Conservation (phyloP, 768 basidiomycete species). For the Mycena venus region DNA sequence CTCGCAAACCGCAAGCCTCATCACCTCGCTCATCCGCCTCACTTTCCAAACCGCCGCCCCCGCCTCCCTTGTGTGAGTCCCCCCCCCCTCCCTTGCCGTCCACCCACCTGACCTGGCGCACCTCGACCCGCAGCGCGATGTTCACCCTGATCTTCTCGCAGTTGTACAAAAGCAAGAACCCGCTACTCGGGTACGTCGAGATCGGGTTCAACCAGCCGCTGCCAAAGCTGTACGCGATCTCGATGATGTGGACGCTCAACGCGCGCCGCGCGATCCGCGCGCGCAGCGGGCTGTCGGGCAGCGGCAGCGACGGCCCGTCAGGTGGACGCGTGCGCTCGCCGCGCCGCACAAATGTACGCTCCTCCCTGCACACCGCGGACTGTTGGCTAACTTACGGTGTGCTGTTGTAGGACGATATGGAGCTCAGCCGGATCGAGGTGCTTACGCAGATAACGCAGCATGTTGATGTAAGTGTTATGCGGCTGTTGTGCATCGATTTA, state of each 20-base stretch:
- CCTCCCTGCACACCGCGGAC: neutral
- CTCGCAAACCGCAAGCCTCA: neutral
- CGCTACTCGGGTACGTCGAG: neutral
- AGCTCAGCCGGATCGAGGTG: conserved; percentile 20
- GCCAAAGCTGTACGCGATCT: conserved; percentile 24
- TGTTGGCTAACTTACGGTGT: neutral
- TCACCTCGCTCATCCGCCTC: conserved; percentile 3
- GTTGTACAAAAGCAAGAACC: neutral
- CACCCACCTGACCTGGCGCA: neutral
- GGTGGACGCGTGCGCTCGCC: neutral
- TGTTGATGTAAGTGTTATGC: conserved; percentile 14
- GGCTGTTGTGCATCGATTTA: neutral
- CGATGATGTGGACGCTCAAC: conserved; percentile 30
- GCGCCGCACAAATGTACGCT: conserved; percentile 14
- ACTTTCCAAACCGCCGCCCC: conserved; percentile 28
- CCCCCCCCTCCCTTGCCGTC: neutral
- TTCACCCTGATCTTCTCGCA: conserved; percentile 18
- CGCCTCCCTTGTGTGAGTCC: conserved; percentile 11
- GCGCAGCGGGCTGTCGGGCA: neutral
- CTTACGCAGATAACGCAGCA: neutral
- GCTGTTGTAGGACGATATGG: conserved; percentile 6
- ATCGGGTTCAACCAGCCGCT: conserved; percentile 4
- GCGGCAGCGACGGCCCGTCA: neutral
- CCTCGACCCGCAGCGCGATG: conserved; percentile 3
- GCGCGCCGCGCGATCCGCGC: conserved; percentile 2